Conservation (phyloP, 2,329 filamentous ascomycete genomes). For the Botrytis squamosa region DNA sequence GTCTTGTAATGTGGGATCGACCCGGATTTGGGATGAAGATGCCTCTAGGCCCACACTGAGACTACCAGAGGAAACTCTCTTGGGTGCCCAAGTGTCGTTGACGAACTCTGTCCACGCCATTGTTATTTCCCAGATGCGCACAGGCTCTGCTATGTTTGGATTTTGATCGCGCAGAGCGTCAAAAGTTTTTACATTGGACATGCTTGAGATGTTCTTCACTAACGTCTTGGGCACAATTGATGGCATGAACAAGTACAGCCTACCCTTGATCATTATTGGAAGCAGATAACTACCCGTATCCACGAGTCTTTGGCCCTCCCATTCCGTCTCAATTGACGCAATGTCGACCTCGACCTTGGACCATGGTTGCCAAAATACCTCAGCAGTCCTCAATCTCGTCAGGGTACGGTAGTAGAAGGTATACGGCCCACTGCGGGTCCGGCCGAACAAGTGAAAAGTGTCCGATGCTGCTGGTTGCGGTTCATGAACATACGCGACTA, state of each 20-base stretch:
- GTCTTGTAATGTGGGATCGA: not conserved
- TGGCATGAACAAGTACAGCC: not conserved
- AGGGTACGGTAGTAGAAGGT: not conserved
- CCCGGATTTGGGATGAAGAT: not conserved
- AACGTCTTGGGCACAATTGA: not conserved
- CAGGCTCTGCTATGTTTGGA: not conserved
- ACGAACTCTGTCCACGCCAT: slow-evolving; percentile 22
- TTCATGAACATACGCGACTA: not conserved
- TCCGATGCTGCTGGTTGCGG: not conserved
- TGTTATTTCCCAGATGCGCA: not conserved
- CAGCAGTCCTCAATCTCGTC: not conserved
- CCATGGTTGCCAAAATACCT: slow-evolving; percentile 1
- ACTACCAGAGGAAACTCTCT: not conserved
- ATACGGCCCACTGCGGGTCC: not conserved
- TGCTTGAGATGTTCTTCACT: not conserved
- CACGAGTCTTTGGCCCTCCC: not conserved
- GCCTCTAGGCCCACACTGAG: not conserved
- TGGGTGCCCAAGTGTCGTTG: slow-evolving; percentile 27
- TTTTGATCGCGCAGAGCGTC: not conserved
- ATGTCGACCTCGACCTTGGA: slow-evolving; percentile 4
- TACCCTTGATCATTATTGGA: not conserved
- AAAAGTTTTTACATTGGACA: accelerated
- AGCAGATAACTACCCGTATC: not conserved
- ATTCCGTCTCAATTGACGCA: not conserved
- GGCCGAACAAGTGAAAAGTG: not conserved